A percentile compares a stretch with the other conserved stretches of the same genome.
Evolutionary conservation across 441 rosid species (phyloP).

Genomic region (Rhodomyrtus psidioides): DNA sequence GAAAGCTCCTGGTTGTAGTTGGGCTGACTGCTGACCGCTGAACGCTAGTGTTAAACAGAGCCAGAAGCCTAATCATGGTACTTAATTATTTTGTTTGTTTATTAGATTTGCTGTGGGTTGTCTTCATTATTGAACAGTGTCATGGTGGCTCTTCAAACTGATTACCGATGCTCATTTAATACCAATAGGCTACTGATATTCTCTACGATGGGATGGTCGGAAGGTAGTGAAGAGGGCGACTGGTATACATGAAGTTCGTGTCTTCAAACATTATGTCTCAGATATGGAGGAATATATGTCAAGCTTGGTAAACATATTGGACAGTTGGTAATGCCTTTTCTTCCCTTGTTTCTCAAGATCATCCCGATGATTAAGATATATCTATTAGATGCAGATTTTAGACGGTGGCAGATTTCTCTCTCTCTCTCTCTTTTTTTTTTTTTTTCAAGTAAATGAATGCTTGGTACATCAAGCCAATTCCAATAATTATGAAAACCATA

Average conservation of each 20-base stretch:
- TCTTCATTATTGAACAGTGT: not conserved
- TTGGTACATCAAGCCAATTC: not conserved
- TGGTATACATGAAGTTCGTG: not conserved
- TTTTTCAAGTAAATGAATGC: not conserved
- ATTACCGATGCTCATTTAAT: not conserved
- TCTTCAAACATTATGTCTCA: not conserved
- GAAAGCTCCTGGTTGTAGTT: conserved; percentile 61
- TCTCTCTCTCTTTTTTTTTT: not conserved
- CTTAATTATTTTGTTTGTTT: not conserved
- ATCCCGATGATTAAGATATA: not conserved
- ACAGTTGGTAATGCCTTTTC: not conserved
- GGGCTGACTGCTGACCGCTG: conserved; percentile 27
- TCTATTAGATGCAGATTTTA: not conserved
- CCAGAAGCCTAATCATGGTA: not conserved
- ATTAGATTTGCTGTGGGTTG: not conserved
- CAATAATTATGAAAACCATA: too few relatives aligned
- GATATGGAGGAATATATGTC: not conserved
- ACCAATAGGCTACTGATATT: not conserved
- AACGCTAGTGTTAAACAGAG: not conserved
- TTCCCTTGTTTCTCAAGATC: not conserved
- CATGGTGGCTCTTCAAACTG: not conserved
- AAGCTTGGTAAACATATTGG: not conserved
- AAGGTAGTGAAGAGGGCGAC: not conserved
- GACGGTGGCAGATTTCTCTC: not conserved
- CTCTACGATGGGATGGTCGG: not conserved